A percentile compares a stretch with the other conserved stretches of the same genome.
Conservation (phyloP, 768 basidiomycete species). For the Collybiopsis confluens region DNA sequence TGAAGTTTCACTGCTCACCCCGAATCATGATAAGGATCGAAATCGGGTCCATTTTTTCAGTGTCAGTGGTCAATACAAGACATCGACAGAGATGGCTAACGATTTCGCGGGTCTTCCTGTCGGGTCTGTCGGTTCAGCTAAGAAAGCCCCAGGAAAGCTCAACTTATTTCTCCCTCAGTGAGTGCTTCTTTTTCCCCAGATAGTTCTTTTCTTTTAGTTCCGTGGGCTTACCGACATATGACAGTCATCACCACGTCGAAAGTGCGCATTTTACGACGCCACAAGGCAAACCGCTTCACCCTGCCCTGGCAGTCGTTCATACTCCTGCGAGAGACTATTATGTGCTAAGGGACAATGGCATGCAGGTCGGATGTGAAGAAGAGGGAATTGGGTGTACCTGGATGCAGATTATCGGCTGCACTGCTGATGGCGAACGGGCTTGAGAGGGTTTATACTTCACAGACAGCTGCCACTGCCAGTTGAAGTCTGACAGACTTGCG, state of each 20-base stretch:
- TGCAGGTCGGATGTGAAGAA: constrained; percentile 75
- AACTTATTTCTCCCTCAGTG: constrained; percentile 67
- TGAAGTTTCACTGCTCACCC: too few species aligned
- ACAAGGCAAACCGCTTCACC: constrained; percentile 43
- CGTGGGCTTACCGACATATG: not conserved
- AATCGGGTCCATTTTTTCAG: constrained; percentile 39
- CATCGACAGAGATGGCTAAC: constrained; percentile 65
- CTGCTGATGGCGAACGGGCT: constrained; percentile 7
- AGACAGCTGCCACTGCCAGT: too few species aligned
- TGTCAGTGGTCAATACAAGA: constrained; percentile 67
- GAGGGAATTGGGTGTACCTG: constrained; percentile 63
- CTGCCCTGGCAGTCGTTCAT: constrained; percentile 64
- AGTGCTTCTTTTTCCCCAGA: constrained; percentile 21
- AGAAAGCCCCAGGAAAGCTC: constrained; percentile 22
- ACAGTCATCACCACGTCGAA: constrained; percentile 73
- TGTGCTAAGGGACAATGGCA: constrained; percentile 69
- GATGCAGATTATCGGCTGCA: constrained; percentile 55
- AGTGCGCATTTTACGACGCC: constrained; percentile 61
- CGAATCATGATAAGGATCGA: too few species aligned
- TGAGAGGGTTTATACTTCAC: not conserved
- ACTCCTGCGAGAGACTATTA: constrained; percentile 67
- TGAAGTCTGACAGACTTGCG: too few species aligned
- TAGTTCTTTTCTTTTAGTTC: not conserved
- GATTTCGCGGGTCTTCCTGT: constrained; percentile 53
- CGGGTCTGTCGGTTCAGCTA: not conserved